Conservation (phyloP, 768 basidiomycete species). For the Boletellus emodensis region DNA sequence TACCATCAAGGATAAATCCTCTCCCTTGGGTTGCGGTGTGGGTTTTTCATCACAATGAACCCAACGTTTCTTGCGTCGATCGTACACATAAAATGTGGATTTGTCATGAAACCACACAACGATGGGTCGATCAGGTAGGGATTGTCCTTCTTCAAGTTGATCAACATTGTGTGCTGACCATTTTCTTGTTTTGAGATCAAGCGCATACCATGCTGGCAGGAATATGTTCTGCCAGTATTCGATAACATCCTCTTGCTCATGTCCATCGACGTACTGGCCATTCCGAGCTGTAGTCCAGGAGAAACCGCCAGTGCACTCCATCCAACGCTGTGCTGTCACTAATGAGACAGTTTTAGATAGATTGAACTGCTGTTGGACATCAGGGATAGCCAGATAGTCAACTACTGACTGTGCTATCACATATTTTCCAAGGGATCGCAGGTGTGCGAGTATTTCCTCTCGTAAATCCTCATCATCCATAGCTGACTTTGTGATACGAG, state of each 20-base stretch:
- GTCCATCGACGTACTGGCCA: conserved; percentile 12
- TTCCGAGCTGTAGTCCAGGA: conserved; percentile 15
- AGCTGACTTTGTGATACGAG: conserved; percentile 13
- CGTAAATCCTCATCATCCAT: conserved; percentile 32
- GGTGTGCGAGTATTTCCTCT: conserved; percentile 20
- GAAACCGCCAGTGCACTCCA: conserved; percentile 20
- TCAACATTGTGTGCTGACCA: too few species aligned
- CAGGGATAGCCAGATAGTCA: conserved; percentile 4
- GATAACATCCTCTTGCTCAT: background rate
- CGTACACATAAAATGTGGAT: background rate
- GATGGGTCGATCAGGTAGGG: too few species aligned
- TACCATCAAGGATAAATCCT: too few species aligned
- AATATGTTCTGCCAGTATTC: conserved; percentile 22
- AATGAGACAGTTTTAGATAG: background rate
- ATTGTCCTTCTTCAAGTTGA: too few species aligned
- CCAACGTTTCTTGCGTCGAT: background rate
- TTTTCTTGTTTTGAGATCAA: too few species aligned
- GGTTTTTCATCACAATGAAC: background rate
- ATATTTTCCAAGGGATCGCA: conserved; percentile 17
- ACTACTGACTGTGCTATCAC: conserved; percentile 23
- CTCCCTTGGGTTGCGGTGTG: background rate
- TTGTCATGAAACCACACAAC: too few species aligned
- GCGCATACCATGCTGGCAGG: too few species aligned
- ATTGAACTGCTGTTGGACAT: background rate
- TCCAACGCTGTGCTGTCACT: conserved; percentile 18